Evolutionary conservation across 1,284 basidiomycete species (phyloP).

Genomic region (Irpex sp.): DNA sequence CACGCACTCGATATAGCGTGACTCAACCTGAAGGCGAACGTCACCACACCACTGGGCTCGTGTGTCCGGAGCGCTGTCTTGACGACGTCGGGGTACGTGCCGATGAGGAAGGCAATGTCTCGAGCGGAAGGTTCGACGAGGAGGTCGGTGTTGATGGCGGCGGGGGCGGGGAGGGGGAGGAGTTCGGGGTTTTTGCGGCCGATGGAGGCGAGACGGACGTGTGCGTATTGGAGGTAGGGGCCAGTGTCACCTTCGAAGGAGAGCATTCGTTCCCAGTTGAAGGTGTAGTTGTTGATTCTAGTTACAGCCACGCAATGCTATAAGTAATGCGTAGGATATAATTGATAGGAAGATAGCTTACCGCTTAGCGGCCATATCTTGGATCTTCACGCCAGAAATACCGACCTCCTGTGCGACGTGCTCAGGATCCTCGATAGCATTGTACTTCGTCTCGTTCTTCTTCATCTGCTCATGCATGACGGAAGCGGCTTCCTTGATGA

Average conservation of each 20-base stretch:
- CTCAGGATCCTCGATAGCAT: conserved; percentile 86
- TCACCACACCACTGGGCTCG: conserved; percentile 90
- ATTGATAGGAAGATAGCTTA: conserved; percentile 29
- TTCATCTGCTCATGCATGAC: conserved; percentile 98
- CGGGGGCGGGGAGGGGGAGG: conserved; percentile 69
- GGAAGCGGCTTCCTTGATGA: conserved; percentile 86
- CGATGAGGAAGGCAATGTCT: conserved; percentile 85
- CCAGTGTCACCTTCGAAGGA: conserved; percentile 98
- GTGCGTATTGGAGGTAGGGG: conserved; percentile 94
- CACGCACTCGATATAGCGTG: conserved; percentile 87
- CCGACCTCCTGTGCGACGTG: conserved; percentile 83
- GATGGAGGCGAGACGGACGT: conserved; percentile 92
- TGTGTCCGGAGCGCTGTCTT: conserved; percentile 80
- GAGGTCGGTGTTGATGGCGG: conserved; percentile 66
- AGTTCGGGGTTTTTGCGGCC: conserved; percentile 92
- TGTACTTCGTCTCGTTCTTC: conserved; percentile 93
- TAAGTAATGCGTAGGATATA: background rate
- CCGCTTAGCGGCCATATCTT: conserved; percentile 96
- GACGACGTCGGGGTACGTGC: conserved; percentile 89
- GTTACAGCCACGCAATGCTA: background rate
- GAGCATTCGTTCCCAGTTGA: conserved; percentile 94
- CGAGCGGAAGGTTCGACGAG: conserved; percentile 76
- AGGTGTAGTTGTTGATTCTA: conserved; percentile 96
- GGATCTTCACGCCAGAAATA: conserved; percentile 96
- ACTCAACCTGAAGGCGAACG: conserved; percentile 71